Percentiles rank a stretch among this genome's conserved stretches.
Conservation (phyloP, 371 early-diverging fungal species). For the Mortierella sp. region DNA sequence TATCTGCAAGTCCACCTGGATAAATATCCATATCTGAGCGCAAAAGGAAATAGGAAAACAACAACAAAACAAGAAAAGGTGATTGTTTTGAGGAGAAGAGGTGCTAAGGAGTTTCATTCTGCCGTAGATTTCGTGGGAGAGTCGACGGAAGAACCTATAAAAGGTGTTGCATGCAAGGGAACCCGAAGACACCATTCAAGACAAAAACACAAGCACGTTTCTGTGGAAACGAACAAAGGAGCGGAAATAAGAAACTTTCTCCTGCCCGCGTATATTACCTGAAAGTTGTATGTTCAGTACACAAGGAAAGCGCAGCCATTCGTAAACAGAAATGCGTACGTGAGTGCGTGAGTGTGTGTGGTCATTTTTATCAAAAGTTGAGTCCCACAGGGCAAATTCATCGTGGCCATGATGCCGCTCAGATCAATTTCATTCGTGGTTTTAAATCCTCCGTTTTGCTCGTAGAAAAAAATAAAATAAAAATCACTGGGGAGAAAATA, state of each 20-base stretch:
- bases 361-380: too few relatives aligned
- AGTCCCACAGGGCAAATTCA: background rate
- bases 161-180: too few relatives aligned
- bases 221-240: too few relatives aligned
- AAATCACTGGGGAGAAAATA: background rate
- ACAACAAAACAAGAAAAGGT: too few relatives aligned
- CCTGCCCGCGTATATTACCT: too few relatives aligned
- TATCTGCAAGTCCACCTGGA: too few relatives aligned
- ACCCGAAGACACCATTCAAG: background rate
- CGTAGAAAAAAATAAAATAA: background rate
- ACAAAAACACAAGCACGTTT: too few relatives aligned
- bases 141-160: background rate
- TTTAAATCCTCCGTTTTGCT: background rate
- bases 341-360: background rate
- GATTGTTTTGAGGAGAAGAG: too few relatives aligned
- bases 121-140: background rate
- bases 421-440: slow-evolving; percentile 30
- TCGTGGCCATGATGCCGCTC: slow-evolving; percentile 18
- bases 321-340: background rate
- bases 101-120: background rate
- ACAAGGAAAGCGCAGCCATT: background rate
- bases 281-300: too few relatives aligned
- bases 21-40: too few relatives aligned
- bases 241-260: too few relatives aligned
- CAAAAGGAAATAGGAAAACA: too few relatives aligned